phyloP scores from a whole-genome alignment of 1,139 yeast species.

The Saccharomycopsis phalli region DNA sequence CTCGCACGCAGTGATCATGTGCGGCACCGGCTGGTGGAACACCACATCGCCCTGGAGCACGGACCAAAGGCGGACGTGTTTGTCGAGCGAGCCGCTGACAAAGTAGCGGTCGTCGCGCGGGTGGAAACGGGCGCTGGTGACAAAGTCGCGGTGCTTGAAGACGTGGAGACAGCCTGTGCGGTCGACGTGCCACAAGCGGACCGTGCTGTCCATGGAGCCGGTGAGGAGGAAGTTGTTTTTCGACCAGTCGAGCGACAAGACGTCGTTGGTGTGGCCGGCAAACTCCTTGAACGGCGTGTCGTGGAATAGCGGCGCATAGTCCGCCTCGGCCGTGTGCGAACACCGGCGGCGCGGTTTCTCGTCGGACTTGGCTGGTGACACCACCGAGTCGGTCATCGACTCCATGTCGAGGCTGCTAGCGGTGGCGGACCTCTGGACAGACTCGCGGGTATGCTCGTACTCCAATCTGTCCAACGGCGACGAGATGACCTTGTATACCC shows the following conservation, averaged over 20 bases:
- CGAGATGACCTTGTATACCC: constrained; percentile 74
- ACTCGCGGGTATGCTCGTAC: constrained; percentile 23
- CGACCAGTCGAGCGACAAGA: constrained; percentile 79
- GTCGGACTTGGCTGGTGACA: neutral
- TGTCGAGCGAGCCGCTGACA: constrained; percentile 75
- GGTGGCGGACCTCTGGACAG: neutral
- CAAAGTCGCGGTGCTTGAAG: constrained; percentile 72
- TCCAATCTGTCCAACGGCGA: constrained; percentile 56
- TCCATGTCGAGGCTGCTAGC: neutral
- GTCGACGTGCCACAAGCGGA: constrained; percentile 77
- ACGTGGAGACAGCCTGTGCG: constrained; percentile 53
- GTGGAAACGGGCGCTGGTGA: constrained; percentile 74
- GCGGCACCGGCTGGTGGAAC: constrained; percentile 33
- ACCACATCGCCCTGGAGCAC: constrained; percentile 64
- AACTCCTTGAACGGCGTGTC: constrained; percentile 55
- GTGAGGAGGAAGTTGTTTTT: constrained; percentile 73
- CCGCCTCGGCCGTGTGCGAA: neutral
- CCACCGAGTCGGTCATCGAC: neutral
- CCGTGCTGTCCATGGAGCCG: constrained; percentile 83
- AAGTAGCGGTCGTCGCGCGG: constrained; percentile 86
- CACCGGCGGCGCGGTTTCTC: too few relatives aligned
- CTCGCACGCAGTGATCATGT: constrained; percentile 57
- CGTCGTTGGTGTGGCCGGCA: constrained; percentile 60
- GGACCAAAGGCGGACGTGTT: constrained; percentile 74
- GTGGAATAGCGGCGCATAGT: constrained; percentile 78